Base-by-base conservation (phyloP, 768 basidiomycete species). In the Russula sp. region DNA sequence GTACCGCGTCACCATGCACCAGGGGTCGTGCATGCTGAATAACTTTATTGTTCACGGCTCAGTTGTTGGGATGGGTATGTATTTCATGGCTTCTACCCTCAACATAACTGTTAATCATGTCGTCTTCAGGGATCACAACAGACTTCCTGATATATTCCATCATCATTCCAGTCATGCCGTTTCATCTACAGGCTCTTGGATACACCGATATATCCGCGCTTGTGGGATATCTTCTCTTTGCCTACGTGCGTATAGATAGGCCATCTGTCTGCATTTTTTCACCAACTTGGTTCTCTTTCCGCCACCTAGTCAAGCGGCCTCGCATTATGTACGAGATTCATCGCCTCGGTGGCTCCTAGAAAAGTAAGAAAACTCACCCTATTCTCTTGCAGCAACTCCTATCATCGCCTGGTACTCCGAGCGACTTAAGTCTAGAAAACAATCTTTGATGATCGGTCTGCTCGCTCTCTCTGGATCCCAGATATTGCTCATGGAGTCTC, bases 1-100 rank as follows among this genome's bases (percentile, higher is more conserved):
- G 79, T 77, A 20, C 46, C 2, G 10, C 34, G 11, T 55, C 14
- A 11, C 28, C 9, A 6, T 20, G 13, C 26, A 36, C 5, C 1
- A 6, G 20, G 26, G 8, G 2, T 4, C 20, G 2, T n/a, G 22
- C 5, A 58, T 59, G 20, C 30, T 14, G 34, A 62, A 10, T 9
- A n/a, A 11, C 7, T 9, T 3, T n/a, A 24, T 18, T 13, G 3
- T 9, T 4, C 40, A 13, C 10, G 8, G 9, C 14, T 16, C 22
- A 78, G 82, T 81, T 44, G 79, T 87, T 59, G 79, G 80, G 4
- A 69, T 84, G 52, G 82, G 61, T 55, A 62, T 38, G 61, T 46
- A 8, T 14, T 18, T 38, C 16, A 2, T 2, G 9, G 28, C 1
- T 6, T 14, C 30, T 14, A 8, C 26, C 18, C 9, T 26, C 83